These are phyloP conservation scores for Aspergillus pseudonomiae DNA, from an alignment of 2,329 filamentous ascomycete species.

Conservation along the genomic window DNA sequence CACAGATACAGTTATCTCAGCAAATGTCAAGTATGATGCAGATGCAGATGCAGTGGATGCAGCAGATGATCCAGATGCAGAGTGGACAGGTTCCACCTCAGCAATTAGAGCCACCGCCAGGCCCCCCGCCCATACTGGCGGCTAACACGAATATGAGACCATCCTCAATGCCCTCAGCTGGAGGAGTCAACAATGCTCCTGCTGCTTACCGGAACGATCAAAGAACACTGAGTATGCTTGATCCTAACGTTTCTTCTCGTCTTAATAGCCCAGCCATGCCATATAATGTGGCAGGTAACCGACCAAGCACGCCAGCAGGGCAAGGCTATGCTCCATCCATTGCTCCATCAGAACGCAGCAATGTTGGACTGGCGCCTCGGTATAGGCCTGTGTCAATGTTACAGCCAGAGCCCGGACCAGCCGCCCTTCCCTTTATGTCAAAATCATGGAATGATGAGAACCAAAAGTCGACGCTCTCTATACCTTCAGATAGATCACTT, in stretches of 20 bases:
- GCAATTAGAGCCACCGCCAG: constrained; percentile 34
- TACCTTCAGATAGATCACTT: constrained; percentile 25
- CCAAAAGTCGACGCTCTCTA: constrained; percentile 26
- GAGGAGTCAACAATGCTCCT: constrained; percentile 25
- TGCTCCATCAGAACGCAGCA: constrained; percentile 93
- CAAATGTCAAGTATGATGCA: constrained; percentile 89
- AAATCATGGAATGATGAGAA: constrained; percentile 44
- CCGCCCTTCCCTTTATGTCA: constrained; percentile 36
- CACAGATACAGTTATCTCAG: constrained; percentile 77
- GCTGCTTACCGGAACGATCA: constrained; percentile 35
- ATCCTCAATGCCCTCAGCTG: constrained; percentile 51
- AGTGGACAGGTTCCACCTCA: constrained; percentile 40
- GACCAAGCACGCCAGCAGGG: constrained; percentile 29
- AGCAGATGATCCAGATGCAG: constrained; percentile 68
- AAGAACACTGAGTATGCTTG: constrained; percentile 83
- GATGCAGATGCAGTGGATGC: constrained; percentile 95
- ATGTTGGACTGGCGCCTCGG: constrained; percentile 82
- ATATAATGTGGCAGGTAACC: constrained; percentile 31
- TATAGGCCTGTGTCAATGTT: constrained; percentile 85
- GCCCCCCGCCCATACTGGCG: constrained; percentile 29
- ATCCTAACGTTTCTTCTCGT: constrained; percentile 56
- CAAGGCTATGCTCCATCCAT: constrained; percentile 81
- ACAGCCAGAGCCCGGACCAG: constrained; percentile 40
- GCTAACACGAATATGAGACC: constrained; percentile 42
- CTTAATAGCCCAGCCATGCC: constrained; percentile 41